phyloP scores from a whole-genome alignment of 2,329 filamentous ascomycete genomes.

The Neofusicoccum sp. region DNA sequence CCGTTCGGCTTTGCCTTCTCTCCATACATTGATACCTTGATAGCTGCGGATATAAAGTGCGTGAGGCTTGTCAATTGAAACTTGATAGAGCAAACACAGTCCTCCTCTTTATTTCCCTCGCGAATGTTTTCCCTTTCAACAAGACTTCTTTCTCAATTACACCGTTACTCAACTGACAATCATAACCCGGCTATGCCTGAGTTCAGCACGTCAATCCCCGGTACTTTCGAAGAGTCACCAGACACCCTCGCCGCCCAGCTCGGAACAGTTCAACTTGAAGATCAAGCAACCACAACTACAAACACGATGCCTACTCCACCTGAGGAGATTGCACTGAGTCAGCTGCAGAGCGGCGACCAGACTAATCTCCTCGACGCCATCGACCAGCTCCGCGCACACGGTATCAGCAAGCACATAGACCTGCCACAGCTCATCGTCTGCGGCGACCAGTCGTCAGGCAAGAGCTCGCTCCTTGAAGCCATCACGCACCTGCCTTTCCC shows the following conservation, averaged over 20 bases:
- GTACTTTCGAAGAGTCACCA: not conserved
- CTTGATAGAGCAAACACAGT: not conserved
- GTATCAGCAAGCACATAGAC: slow-evolving; percentile 43
- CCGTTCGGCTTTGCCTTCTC: not conserved
- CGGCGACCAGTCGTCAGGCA: slow-evolving; percentile 61
- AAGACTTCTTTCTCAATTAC: not conserved
- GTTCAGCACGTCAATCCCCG: not conserved
- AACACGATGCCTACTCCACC: not conserved
- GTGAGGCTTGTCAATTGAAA: not conserved
- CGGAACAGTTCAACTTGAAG: not conserved
- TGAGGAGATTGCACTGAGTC: slow-evolving; percentile 22
- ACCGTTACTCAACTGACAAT: not conserved
- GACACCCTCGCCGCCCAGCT: not conserved
- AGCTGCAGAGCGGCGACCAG: slow-evolving; percentile 30
- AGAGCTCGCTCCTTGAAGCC: slow-evolving; percentile 64
- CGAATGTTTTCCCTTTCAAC: not conserved
- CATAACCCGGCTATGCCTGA: not conserved
- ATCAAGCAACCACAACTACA: not conserved
- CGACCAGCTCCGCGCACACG: slow-evolving; percentile 51
- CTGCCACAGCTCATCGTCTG: slow-evolving; percentile 59
- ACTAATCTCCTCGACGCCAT: slow-evolving; percentile 53
- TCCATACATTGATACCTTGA: not conserved
- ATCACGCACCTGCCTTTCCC: slow-evolving; percentile 62
- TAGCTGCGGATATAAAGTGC: not conserved
- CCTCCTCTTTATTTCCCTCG: not conserved